These are phyloP conservation scores for Penicillium sp. DNA, from an alignment of 2,329 filamentous ascomycete genomes.

Conservation along the genomic window DNA sequence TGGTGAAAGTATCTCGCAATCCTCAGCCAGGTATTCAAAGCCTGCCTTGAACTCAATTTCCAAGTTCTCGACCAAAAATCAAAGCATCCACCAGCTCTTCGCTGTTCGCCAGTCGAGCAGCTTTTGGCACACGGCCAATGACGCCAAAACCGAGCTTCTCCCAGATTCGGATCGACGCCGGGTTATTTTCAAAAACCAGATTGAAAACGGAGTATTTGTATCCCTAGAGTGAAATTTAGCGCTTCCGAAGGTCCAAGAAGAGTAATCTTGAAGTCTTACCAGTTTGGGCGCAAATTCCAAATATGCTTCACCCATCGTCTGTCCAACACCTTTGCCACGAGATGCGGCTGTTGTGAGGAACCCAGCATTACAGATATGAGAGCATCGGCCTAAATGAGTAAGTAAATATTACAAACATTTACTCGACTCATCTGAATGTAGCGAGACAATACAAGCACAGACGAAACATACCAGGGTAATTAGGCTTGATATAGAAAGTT, in stretches of 20 bases:
- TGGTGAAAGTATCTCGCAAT: no score
- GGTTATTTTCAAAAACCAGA: constrained; percentile 38
- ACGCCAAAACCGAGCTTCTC: constrained; percentile 35
- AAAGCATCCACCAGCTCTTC: constrained; percentile 36
- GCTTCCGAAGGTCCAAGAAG: background rate
- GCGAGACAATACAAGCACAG: background rate
- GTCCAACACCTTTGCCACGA: constrained; percentile 32
- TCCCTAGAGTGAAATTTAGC: constrained; percentile 22
- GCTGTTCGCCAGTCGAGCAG: constrained; percentile 34
- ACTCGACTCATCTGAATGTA: no score
- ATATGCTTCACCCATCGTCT: constrained; percentile 35
- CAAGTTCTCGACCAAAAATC: constrained; percentile 35
- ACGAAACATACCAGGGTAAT: constrained; percentile 34
- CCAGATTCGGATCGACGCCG: constrained; percentile 37
- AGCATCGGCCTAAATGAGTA: constrained; percentile 40
- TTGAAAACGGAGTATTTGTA: constrained; percentile 42
- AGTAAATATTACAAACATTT: no score
- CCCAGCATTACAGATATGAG: constrained; percentile 37
- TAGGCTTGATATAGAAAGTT: constrained; percentile 40
- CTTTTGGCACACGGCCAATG: constrained; percentile 36
- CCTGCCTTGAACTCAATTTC: constrained; percentile 6
- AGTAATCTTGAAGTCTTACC: constrained; percentile 18
- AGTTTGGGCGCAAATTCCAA: constrained; percentile 35
- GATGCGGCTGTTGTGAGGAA: constrained; percentile 33
- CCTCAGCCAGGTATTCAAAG: no score